phyloP scores from a whole-genome alignment of 2,329 filamentous ascomycete genomes.

The Escovopsis weberi region DNA sequence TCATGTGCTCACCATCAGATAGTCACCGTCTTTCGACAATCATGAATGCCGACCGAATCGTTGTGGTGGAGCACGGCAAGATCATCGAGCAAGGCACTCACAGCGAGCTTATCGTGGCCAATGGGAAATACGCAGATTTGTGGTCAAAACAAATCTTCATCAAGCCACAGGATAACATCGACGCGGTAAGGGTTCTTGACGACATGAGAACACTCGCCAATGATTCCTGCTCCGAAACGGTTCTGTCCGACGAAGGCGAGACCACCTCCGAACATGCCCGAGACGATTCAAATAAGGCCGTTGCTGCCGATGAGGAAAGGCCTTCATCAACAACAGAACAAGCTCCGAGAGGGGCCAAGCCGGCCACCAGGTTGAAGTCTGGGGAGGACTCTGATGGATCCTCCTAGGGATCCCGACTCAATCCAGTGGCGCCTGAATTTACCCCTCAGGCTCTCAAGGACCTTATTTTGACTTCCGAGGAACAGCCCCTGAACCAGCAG shows the following conservation, averaged over 20 bases:
- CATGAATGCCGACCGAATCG: constrained; percentile 52
- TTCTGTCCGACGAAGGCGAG: constrained; percentile 2
- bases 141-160: constrained; percentile 50
- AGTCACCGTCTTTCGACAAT: constrained; percentile 58
- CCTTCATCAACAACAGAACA: constrained; percentile 20
- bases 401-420: constrained; percentile 36
- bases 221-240: constrained; percentile 5
- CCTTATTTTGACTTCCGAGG: neutral
- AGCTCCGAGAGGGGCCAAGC: constrained; percentile 36
- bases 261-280: constrained; percentile 5
- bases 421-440: constrained; percentile 41
- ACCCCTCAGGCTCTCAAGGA: constrained; percentile 25
- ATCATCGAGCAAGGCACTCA: constrained; percentile 52
- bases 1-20: neutral
- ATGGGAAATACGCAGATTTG: constrained; percentile 47
- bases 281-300: constrained; percentile 11
- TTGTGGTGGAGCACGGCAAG: constrained; percentile 48
- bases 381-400: constrained; percentile 5
- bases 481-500: neutral
- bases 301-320: constrained; percentile 9
- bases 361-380: constrained; percentile 19
- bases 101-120: constrained; percentile 38
- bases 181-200: constrained; percentile 8
- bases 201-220: constrained; percentile 5
- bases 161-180: constrained; percentile 28